These are phyloP conservation scores for Cucumis hystrix DNA, from an alignment of 306 rosid species.

Conservation along the genomic window DNA sequence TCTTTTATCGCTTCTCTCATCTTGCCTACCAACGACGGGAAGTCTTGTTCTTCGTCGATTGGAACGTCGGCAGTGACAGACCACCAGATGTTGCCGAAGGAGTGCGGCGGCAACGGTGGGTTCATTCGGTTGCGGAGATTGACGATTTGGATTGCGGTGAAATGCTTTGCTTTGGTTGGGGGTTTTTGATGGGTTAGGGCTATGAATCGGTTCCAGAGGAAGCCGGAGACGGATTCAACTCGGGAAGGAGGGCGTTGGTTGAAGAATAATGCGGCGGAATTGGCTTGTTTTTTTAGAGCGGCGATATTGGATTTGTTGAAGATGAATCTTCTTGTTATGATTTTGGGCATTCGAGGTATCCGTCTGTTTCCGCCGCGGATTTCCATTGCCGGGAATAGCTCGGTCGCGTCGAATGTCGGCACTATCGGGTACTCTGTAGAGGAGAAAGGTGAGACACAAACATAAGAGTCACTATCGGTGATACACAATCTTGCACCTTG, in stretches of 20 bases:
- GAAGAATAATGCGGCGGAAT: background rate
- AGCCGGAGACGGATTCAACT: slow-evolving; percentile 25
- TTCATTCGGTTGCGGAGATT: slow-evolving; percentile 21
- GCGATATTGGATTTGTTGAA: slow-evolving; percentile 7
- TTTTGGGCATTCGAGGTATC: background rate
- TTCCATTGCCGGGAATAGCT: background rate
- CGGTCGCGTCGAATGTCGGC: background rate
- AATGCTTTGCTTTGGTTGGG: background rate
- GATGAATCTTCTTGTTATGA: slow-evolving; percentile 12
- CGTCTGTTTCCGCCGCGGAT: background rate
- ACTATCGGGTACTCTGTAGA: background rate
- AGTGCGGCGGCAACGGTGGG: slow-evolving; percentile 18
- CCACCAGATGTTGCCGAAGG: slow-evolving; percentile 22
- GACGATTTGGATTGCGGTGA: slow-evolving; percentile 10
- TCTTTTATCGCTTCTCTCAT: slow-evolving; percentile 4
- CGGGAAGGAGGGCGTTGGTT: slow-evolving; percentile 14
- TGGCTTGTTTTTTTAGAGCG: slow-evolving; percentile 1
- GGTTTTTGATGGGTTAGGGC: background rate
- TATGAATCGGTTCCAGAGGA: slow-evolving; percentile 22
- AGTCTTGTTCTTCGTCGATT: background rate
- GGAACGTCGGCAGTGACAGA: background rate
- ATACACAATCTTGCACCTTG: too few relatives aligned
- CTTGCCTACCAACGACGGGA: background rate
- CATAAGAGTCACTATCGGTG: too few relatives aligned
- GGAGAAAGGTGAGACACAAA: too few relatives aligned